Conservation (phyloP, 257 asterid genomes). For the Solanum chilense region DNA sequence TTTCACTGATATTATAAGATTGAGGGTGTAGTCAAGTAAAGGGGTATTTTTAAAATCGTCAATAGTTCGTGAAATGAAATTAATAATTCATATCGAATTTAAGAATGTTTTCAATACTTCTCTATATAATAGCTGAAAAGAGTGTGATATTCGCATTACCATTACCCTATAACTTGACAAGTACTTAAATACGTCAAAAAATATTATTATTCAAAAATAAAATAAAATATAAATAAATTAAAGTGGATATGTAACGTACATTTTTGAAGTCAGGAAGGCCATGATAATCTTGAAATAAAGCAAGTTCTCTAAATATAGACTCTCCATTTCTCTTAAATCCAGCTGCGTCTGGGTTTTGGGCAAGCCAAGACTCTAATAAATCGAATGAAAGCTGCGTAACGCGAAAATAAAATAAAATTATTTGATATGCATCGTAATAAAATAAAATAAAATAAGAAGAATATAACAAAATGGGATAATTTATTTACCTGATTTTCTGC, state of each 20-base stretch:
- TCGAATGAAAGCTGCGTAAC: neutral
- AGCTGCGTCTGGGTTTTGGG: slow-evolving; percentile 1
- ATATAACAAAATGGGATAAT: neutral
- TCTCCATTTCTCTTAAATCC: slow-evolving; percentile 1
- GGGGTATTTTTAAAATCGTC: neutral
- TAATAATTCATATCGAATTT: neutral
- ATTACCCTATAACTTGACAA: neutral
- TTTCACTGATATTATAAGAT: too few species aligned
- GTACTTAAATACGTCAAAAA: neutral
- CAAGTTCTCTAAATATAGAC: neutral
- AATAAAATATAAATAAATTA: too few species aligned
- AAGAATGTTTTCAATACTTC: neutral
- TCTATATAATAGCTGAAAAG: too few species aligned
- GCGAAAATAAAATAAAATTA: neutral
- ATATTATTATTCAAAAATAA: too few species aligned
- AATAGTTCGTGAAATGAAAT: neutral
- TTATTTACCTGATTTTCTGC: neutral
- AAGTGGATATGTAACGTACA: neutral
- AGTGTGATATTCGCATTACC: neutral
- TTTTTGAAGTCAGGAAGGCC: slow-evolving; percentile 2
- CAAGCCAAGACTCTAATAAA: neutral
- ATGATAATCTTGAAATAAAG: slow-evolving; percentile 4
- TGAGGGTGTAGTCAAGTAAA: neutral
- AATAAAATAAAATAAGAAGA: too few species aligned
- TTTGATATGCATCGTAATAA: neutral